These are phyloP conservation scores for Theileria parva DNA, from an alignment of 169 alveolate genomes.

Conservation along the genomic window DNA sequence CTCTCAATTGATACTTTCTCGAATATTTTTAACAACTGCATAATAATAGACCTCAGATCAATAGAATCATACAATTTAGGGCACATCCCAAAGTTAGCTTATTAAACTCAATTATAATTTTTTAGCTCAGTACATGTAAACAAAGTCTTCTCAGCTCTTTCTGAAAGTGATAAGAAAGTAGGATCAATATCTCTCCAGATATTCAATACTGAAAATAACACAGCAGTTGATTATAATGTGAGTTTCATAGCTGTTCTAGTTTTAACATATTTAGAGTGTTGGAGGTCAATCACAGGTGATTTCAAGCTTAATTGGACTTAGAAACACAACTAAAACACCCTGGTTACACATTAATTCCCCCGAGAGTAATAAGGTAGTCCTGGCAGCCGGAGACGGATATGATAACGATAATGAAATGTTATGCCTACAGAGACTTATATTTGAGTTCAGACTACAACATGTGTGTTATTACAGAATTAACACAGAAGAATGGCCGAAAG, in stretches of 20 bases:
- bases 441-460: conserved; percentile 40
- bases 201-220: conserved; percentile 11
- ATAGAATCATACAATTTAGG: conserved; percentile 57
- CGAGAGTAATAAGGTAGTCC: conserved; percentile 22
- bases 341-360: conserved; percentile 26
- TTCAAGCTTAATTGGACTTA: conserved; percentile 13
- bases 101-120: not conserved
- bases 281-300: conserved; percentile 22
- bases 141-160: conserved; percentile 22
- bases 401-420: conserved; percentile 38
- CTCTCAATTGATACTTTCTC: conserved; percentile 30
- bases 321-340: not conserved
- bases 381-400: conserved; percentile 61
- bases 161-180: conserved; percentile 6
- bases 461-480: conserved; percentile 62
- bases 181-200: not conserved
- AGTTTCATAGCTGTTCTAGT: not conserved
- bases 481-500: conserved; percentile 63
- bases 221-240: not conserved
- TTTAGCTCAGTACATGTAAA: conserved; percentile 48
- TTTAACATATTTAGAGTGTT: not conserved
- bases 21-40: conserved; percentile 24
- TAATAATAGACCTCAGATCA: conserved; percentile 49
- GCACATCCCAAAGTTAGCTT: conserved; percentile 38
- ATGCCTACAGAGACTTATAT: conserved; percentile 26